A percentile compares a stretch with the other conserved stretches of the same genome.
Evolutionary conservation across 202 grass and related monocot species (phyloP).

Genomic region (Eragrostis tef): DNA sequence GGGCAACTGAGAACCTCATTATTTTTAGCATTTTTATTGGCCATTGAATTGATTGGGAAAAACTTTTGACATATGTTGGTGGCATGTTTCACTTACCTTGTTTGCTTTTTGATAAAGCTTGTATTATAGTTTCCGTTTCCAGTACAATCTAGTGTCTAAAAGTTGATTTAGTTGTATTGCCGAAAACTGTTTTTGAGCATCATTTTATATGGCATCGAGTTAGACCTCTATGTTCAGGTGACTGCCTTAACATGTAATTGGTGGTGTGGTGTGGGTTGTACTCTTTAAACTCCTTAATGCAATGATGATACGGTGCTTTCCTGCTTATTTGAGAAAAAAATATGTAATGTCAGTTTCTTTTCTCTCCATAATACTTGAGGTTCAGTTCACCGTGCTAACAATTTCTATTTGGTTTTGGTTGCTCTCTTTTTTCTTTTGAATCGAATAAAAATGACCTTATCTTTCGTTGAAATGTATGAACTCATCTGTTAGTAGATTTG

Average conservation of each 20-base stretch:
- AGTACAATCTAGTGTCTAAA: slow-evolving; percentile 2
- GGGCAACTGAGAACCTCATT: not conserved
- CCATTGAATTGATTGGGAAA: slow-evolving; percentile 17
- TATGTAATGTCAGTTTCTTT: not conserved
- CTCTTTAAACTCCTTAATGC: no score
- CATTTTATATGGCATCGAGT: not conserved
- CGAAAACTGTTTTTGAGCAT: not conserved
- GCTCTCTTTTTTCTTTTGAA: not conserved
- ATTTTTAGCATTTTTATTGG: slow-evolving; percentile 33
- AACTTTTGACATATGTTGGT: slow-evolving; percentile 27
- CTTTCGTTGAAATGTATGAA: not conserved
- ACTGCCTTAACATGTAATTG: slow-evolving; percentile 6
- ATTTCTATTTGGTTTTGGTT: not conserved
- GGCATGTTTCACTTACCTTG: slow-evolving; percentile 3
- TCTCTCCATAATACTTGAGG: not conserved
- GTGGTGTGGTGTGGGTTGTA: no score
- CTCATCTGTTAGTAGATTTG: not conserved
- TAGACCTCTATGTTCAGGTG: not conserved
- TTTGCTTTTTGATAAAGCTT: slow-evolving; percentile 18
- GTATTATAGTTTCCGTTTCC: not conserved
- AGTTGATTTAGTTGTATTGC: not conserved
- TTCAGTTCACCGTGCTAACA: not conserved
- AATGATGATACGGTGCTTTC: no score
- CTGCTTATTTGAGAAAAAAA: no score
- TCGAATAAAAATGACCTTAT: not conserved